Percentiles rank a stretch among this genome's conserved stretches.
These are phyloP conservation scores for Primulina huaijiensis DNA, from an alignment of 257 asterid species.

Conservation along the genomic window DNA sequence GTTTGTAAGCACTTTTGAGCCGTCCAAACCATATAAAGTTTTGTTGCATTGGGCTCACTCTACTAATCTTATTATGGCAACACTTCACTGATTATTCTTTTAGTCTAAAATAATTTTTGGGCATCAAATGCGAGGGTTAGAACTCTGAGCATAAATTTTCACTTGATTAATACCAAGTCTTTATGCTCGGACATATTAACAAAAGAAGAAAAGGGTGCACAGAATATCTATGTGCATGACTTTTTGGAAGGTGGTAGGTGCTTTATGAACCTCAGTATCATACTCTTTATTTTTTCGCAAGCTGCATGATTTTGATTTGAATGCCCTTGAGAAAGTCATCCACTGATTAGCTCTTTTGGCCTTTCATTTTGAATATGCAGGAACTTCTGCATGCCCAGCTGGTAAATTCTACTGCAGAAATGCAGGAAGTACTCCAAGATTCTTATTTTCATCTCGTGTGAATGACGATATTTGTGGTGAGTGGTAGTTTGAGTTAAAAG, in stretches of 20 bases:
- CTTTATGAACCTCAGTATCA: slow-evolving; percentile 9
- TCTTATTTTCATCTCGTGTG: slow-evolving; percentile 80
- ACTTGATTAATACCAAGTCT: background rate
- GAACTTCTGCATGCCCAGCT: slow-evolving; percentile 90
- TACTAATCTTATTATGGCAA: background rate
- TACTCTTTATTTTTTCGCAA: background rate
- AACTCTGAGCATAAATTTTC: background rate
- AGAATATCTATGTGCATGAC: background rate
- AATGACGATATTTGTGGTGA: slow-evolving; percentile 86
- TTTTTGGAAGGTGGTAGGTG: slow-evolving; percentile 5
- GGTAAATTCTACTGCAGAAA: slow-evolving; percentile 88
- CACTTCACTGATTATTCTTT: background rate
- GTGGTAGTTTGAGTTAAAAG: slow-evolving; percentile 19
- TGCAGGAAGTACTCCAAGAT: slow-evolving; percentile 76
- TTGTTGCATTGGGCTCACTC: background rate
- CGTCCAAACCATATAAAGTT: background rate
- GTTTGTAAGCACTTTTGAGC: background rate
- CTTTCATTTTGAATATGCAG: slow-evolving; percentile 37
- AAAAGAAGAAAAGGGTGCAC: background rate
- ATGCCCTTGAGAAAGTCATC: slow-evolving; percentile 5
- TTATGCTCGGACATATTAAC: background rate
- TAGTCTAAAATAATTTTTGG: too few relatives aligned
- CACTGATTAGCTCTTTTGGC: slow-evolving; percentile 8
- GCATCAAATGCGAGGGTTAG: background rate
- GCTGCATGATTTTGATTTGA: background rate